Evolutionary conservation across 768 basidiomycete species (phyloP).

Genomic region (Tubosaeta sp.): DNA sequence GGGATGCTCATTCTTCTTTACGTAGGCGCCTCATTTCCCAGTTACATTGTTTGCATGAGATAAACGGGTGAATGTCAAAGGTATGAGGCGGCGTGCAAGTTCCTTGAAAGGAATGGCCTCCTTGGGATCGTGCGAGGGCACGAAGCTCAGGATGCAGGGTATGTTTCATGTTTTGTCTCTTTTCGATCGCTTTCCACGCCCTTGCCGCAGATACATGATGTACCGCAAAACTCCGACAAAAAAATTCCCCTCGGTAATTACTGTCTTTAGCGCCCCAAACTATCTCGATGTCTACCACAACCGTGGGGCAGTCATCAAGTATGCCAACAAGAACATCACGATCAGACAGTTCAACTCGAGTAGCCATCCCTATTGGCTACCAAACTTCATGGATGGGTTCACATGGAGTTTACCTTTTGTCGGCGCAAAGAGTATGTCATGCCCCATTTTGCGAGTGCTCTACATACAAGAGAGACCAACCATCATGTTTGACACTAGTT

Average conservation of each 20-base stretch:
- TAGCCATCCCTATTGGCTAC: slow-evolving; percentile 91
- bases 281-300: slow-evolving; percentile 98
- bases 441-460: neutral
- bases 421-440: slow-evolving; percentile 83
- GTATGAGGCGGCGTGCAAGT: slow-evolving; percentile 92
- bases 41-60: neutral
- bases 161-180: slow-evolving; percentile 23
- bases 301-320: slow-evolving; percentile 95
- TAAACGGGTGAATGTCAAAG: slow-evolving; percentile 27
- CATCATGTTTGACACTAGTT: slow-evolving; percentile 44
- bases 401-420: slow-evolving; percentile 99
- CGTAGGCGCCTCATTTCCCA: slow-evolving; percentile 47
- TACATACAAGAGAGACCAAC: neutral
- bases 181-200: neutral
- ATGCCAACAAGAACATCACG: slow-evolving; percentile 95
- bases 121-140: slow-evolving; percentile 94
- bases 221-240: slow-evolving; percentile 91
- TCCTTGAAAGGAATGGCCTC: slow-evolving; percentile 87
- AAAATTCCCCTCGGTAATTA: slow-evolving; percentile 96
- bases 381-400: slow-evolving; percentile 98
- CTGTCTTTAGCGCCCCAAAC: slow-evolving; percentile 96
- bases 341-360: slow-evolving; percentile 83
- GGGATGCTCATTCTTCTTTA: slow-evolving; percentile 91
- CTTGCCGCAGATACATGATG: slow-evolving; percentile 72
- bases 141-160: slow-evolving; percentile 98